These are phyloP conservation scores for Pyrenula massariospora DNA, from an alignment of 495 filamentous ascomycete species.

Conservation along the genomic window DNA sequence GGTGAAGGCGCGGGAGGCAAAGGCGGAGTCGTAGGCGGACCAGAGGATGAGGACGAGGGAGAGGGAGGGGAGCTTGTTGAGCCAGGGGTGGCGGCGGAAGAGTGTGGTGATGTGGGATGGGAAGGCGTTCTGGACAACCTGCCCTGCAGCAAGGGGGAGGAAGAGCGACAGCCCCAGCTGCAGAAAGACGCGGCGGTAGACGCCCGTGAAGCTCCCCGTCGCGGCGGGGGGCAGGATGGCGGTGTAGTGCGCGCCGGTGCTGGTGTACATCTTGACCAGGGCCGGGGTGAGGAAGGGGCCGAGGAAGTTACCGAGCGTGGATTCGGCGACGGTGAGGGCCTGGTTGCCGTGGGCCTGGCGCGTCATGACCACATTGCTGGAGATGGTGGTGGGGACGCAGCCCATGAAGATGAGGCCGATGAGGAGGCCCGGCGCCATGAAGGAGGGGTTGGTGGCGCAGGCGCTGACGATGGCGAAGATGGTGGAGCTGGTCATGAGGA, in stretches of 20 bases:
- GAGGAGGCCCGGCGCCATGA: slow-evolving; percentile 29
- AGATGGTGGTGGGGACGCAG: slow-evolving; percentile 25
- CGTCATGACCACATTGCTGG: slow-evolving; percentile 30
- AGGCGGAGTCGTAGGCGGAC: slow-evolving; percentile 30
- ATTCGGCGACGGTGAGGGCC: slow-evolving; percentile 27
- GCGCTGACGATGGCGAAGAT: slow-evolving; percentile 23
- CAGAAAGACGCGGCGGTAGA: slow-evolving; percentile 25
- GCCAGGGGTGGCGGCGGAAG: slow-evolving; percentile 18
- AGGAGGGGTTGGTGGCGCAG: slow-evolving; percentile 19
- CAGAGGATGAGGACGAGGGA: slow-evolving; percentile 24
- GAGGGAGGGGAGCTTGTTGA: slow-evolving; percentile 21
- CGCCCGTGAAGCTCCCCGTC: slow-evolving; percentile 12
- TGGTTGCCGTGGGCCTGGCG: slow-evolving; percentile 26
- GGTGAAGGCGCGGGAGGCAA: slow-evolving; percentile 21
- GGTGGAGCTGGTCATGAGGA: slow-evolving; percentile 22
- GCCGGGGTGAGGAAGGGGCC: slow-evolving; percentile 28
- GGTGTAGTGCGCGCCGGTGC: slow-evolving; percentile 24
- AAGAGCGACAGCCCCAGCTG: slow-evolving; percentile 30
- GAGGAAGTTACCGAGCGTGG: slow-evolving; percentile 28
- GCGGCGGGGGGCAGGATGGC: slow-evolving; percentile 14
- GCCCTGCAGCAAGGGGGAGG: slow-evolving; percentile 22
- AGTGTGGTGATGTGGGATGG: slow-evolving; percentile 15
- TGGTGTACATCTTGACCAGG: slow-evolving; percentile 25
- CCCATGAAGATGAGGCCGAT: slow-evolving; percentile 27
- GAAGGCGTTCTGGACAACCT: slow-evolving; percentile 18